A percentile compares a stretch with the other conserved stretches of the same genome.
phyloP scores from a whole-genome alignment of 805 yeast species.

The Scheffersomyces spartinae region DNA sequence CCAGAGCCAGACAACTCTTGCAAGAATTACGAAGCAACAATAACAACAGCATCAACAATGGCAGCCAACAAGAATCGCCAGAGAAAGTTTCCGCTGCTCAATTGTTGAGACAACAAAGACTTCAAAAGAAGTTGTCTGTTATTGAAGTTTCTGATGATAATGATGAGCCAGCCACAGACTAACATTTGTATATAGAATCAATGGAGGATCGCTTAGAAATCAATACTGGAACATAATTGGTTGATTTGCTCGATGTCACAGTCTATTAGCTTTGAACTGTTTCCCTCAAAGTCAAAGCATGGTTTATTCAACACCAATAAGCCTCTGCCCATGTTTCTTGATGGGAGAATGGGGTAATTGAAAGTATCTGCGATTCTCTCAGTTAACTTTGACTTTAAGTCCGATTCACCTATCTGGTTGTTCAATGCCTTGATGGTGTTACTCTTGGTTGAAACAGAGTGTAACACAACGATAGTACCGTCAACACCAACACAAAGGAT shows the following conservation, averaged over 20 bases:
- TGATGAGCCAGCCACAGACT: constrained; percentile 1
- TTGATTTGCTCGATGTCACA: constrained; percentile 21
- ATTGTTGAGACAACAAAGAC: constrained; percentile 29
- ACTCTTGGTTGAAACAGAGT: not conserved
- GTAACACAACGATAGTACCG: constrained; percentile 19
- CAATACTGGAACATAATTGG: constrained; percentile 1
- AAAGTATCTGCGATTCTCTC: too few species aligned
- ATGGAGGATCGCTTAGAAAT: too few species aligned
- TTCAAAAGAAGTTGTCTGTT: constrained; percentile 10
- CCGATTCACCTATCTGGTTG: too few species aligned
- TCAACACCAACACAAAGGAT: constrained; percentile 23
- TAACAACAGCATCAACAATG: constrained; percentile 13
- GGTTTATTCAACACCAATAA: constrained; percentile 23
- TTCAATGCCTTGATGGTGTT: not conserved
- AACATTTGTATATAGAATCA: too few species aligned
- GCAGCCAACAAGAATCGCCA: constrained; percentile 5
- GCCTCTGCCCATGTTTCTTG: constrained; percentile 35
- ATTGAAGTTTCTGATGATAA: not conserved
- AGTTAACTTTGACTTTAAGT: too few species aligned
- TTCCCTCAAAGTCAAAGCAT: constrained; percentile 16
- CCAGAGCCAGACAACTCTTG: constrained; percentile 52
- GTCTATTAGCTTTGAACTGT: constrained; percentile 17
- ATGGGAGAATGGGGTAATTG: too few species aligned
- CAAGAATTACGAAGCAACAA: constrained; percentile 41
- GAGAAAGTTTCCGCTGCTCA: constrained; percentile 28